Base-by-base conservation (phyloP, 2,329 filamentous ascomycete species). In the Aspergillus sp. region DNA sequence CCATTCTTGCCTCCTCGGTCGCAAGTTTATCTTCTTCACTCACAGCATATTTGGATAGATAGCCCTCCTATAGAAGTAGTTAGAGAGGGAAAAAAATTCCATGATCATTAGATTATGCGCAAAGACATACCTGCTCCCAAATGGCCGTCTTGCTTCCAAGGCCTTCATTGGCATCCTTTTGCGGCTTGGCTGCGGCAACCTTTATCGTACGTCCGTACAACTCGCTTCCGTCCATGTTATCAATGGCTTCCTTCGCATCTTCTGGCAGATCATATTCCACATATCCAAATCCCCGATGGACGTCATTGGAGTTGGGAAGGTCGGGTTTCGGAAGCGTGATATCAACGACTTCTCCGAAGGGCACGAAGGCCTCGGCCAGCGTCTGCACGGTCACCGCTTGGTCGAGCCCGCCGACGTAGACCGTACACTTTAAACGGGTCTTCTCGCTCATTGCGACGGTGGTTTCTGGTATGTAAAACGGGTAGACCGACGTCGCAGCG, bases 161-260 rank as follows among this genome's bases (percentile, higher is more conserved):
- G 0, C 93, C 92, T 72, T 96, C 91, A 53, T 90, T 90, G 49
- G 86, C 85, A 66, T 91, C 91, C 80, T 96, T 97, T 61, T 95
- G 91, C 32, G 91, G 86, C 75, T 96, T 99, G 43, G 96, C 96
- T 55, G 89, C 85, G 44, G 91, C 93, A 51, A 98, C 93, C 74
- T 93, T 96, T 73, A 99, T 89, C 13, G 95, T 88, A 58, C 91
- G 86, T 11, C 95, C 96, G 72, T 93, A 98, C 45, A 99, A 84
- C 77, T 98, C 93, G 59, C 93, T 89, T 73, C 96, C 92, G 72
- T 99, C 91, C 93, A 99, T 98, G 72, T 99, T 99, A 81, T 98
- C 92, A 73, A 99, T 96, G 50, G 95, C 95, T 76, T 98, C 93
- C 69, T 88, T 88, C 26, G 93, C 93, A 76, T 99, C 95, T 56